Conservation (phyloP, 768 basidiomycete species). For the Kwoniella europaea region DNA sequence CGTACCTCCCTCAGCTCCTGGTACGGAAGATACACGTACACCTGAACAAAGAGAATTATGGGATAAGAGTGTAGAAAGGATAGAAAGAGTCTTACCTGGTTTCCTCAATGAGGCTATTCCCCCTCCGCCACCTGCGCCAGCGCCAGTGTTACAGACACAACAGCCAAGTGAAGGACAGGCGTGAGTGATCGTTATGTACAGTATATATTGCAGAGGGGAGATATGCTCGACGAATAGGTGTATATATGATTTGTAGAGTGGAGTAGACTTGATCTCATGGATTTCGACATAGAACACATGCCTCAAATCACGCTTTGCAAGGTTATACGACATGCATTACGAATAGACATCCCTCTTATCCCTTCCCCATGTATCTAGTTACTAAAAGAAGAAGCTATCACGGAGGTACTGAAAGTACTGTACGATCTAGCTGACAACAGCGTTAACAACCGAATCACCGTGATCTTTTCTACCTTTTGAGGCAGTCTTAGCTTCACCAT, state of each 20-base stretch:
- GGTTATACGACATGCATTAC: slow-evolving; percentile 20
- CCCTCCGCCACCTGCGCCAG: neutral
- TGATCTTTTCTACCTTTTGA: slow-evolving; percentile 14
- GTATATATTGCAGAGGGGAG: no score
- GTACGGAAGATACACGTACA: slow-evolving; percentile 30
- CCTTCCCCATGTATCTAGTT: neutral
- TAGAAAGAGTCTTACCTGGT: slow-evolving; percentile 89
- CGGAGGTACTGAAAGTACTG: no score
- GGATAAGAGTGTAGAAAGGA: slow-evolving; percentile 80
- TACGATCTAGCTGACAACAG: slow-evolving; percentile 10
- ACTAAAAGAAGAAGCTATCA: no score
- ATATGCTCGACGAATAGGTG: no score
- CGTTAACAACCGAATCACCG: slow-evolving; percentile 15
- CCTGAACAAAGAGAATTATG: slow-evolving; percentile 64
- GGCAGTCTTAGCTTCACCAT: slow-evolving; percentile 6
- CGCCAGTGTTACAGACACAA: neutral
- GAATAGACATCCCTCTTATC: neutral
- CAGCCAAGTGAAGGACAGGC: no score
- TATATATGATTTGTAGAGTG: no score
- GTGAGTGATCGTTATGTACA: no score
- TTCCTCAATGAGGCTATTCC: slow-evolving; percentile 65
- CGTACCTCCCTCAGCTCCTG: slow-evolving; percentile 64
- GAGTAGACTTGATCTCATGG: no score
- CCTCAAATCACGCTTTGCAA: neutral
- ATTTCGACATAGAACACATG: no score